These are phyloP conservation scores for Talaromyces proteolyticus DNA, from an alignment of 495 filamentous ascomycete species.

Conservation along the genomic window DNA sequence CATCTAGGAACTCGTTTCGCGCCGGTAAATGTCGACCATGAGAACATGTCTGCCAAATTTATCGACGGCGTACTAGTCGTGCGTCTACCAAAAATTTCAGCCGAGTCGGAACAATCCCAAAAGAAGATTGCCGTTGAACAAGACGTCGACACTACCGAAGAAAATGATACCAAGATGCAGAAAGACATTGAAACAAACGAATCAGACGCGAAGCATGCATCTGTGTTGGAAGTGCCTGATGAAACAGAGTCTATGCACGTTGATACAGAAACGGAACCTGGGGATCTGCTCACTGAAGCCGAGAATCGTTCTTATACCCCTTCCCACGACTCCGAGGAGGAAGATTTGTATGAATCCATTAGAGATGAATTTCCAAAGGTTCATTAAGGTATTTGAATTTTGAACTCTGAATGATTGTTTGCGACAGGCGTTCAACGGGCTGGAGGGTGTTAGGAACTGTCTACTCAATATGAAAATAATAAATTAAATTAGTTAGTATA, in stretches of 20 bases:
- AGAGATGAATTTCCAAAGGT: too few species aligned
- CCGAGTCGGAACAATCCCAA: constrained; percentile 12
- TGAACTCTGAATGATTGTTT: background rate
- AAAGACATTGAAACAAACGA: background rate
- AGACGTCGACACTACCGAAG: constrained; percentile 7
- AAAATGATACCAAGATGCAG: background rate
- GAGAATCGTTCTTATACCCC: constrained; percentile 3
- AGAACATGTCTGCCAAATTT: constrained; percentile 64
- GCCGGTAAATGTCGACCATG: constrained; percentile 57
- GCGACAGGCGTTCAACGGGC: background rate
- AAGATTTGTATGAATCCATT: constrained; percentile 9
- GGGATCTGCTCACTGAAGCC: background rate
- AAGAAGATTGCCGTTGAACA: constrained; percentile 18
- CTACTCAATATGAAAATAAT: background rate
- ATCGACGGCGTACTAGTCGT: constrained; percentile 63
- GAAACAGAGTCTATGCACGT: constrained; percentile 7
- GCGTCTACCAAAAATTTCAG: constrained; percentile 62
- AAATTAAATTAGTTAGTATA: background rate
- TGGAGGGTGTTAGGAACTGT: background rate
- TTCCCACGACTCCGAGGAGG: constrained; percentile 16
- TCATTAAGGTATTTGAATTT: too few species aligned
- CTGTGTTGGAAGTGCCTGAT: constrained; percentile 13
- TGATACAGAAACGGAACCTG: constrained; percentile 4
- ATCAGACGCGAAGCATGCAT: constrained; percentile 14
- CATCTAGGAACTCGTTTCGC: constrained; percentile 44